Percentiles rank a stretch among this genome's conserved stretches.
Conservation (phyloP, 345 rosid species). For the Corchorus olitorius region DNA sequence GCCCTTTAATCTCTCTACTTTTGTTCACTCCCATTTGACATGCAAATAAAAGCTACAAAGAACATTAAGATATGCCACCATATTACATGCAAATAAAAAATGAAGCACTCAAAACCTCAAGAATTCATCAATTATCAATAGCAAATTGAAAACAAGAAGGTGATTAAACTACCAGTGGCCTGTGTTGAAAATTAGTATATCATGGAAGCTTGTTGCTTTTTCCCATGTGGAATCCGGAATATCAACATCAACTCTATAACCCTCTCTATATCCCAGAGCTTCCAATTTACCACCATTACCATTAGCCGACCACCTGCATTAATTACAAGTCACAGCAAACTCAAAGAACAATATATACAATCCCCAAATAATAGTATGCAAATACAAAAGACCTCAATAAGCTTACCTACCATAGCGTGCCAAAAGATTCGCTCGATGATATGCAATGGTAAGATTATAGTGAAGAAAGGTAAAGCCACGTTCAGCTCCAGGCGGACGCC, state of each 20-base stretch:
- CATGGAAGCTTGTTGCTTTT: conserved; percentile 75
- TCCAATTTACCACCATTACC: conserved; percentile 68
- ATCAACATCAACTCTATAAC: conserved; percentile 89
- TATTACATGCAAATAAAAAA: not conserved
- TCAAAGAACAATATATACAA: not conserved
- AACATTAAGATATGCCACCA: not conserved
- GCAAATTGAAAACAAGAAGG: conserved; percentile 2
- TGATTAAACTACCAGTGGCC: conserved; percentile 89
- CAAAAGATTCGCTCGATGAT: conserved; percentile 91
- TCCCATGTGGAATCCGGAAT: conserved; percentile 87
- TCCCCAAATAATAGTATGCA: not conserved
- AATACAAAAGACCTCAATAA: conserved; percentile 12
- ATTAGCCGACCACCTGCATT: conserved; percentile 73
- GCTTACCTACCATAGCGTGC: conserved; percentile 96
- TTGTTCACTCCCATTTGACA: not conserved
- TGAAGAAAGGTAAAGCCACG: conserved; percentile 81
- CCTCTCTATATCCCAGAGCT: conserved; percentile 81
- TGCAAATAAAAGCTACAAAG: conserved; percentile 4
- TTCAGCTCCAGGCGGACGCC: conserved; percentile 94
- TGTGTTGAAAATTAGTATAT: conserved; percentile 73
- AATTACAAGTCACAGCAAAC: conserved; percentile 11
- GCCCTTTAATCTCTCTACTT: not conserved
- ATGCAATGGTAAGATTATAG: conserved; percentile 85
- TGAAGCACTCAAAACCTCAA: not conserved
- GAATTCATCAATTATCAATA: not conserved